Percentiles rank a stretch among this genome's conserved stretches.
phyloP scores from a whole-genome alignment of 352 stramenopile genomes.

The Pythium dissotocum region DNA sequence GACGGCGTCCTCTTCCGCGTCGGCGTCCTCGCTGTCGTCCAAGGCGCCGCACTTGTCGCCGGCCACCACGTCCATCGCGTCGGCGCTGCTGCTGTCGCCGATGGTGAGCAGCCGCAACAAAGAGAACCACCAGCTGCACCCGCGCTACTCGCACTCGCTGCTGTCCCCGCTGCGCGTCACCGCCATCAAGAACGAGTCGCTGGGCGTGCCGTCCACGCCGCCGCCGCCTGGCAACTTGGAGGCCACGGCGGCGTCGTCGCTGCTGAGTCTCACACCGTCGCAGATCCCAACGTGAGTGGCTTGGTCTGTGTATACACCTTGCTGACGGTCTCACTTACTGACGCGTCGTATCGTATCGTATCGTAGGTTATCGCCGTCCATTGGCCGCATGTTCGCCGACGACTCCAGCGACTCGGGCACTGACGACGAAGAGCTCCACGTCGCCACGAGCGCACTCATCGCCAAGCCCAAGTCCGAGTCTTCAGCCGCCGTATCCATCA shows the following conservation, averaged over 20 bases:
- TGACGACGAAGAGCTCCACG: conserved; percentile 12
- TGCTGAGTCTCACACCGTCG: conserved; percentile 34
- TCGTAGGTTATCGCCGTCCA: conserved; percentile 21
- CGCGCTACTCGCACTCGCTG: conserved; percentile 10
- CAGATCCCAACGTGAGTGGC: conserved; percentile 24
- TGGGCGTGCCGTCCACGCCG: conserved; percentile 10
- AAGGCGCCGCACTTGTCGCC: conserved; percentile 24
- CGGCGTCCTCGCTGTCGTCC: not conserved
- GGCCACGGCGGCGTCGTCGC: conserved; percentile 31
- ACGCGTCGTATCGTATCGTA: not conserved
- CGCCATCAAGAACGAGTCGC: conserved; percentile 21
- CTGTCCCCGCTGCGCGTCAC: conserved; percentile 17
- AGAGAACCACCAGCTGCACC: conserved; percentile 19
- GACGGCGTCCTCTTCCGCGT: not conserved
- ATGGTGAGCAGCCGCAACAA: conserved; percentile 17
- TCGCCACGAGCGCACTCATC: not conserved
- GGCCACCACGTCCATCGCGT: conserved; percentile 25
- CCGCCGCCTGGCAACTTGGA: conserved; percentile 26
- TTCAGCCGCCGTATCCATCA: not conserved
- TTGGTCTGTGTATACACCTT: not conserved
- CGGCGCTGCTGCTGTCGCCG: conserved; percentile 28
- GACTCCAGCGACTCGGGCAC: conserved; percentile 15
- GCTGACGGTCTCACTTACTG: conserved; percentile 6
- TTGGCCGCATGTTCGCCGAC: conserved; percentile 14
- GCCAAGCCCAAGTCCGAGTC: not conserved